These are phyloP conservation scores for Alternaria solani DNA, from an alignment of 2,329 filamentous ascomycete genomes.

Conservation along the genomic window DNA sequence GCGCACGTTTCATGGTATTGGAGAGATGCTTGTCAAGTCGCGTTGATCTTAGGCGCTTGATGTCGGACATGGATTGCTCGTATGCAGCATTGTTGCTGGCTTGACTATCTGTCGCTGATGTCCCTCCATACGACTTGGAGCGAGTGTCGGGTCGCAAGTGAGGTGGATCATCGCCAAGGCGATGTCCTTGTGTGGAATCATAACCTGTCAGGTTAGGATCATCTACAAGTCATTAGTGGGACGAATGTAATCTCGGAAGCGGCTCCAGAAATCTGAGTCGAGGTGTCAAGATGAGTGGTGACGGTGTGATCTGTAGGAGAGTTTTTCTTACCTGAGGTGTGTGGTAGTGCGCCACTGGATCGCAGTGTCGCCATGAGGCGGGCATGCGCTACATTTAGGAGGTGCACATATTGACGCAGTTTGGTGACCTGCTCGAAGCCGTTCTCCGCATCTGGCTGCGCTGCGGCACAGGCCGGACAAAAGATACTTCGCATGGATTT, in stretches of 20 bases:
- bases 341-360: constrained; percentile 80
- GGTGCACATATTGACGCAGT: constrained; percentile 91
- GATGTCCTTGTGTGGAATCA: constrained; percentile 71
- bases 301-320: constrained; percentile 26
- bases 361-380: constrained; percentile 86
- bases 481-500: constrained; percentile 72
- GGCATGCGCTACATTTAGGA: constrained; percentile 89
- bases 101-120: constrained; percentile 62
- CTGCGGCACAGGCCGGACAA: constrained; percentile 72
- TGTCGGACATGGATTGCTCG: constrained; percentile 95
- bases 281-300: constrained; percentile 44
- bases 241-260: constrained; percentile 41
- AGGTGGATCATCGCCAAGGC: constrained; percentile 60
- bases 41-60: constrained; percentile 88
- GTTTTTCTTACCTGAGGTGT: constrained; percentile 65
- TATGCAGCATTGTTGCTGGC: constrained; percentile 71
- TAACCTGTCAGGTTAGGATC: constrained; percentile 74
- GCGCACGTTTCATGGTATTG: constrained; percentile 87
- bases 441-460: constrained; percentile 64
- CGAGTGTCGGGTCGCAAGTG: constrained; percentile 71
- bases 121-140: constrained; percentile 76
- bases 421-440: constrained; percentile 81
- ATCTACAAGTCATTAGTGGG: constrained; percentile 58
- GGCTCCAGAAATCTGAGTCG: constrained; percentile 39
- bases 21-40: constrained; percentile 94